Evolutionary conservation across 2,329 filamentous ascomycete genomes (phyloP), one percentile per base, ranked within the genome.

Genomic region (Alternaria alternata): DNA sequence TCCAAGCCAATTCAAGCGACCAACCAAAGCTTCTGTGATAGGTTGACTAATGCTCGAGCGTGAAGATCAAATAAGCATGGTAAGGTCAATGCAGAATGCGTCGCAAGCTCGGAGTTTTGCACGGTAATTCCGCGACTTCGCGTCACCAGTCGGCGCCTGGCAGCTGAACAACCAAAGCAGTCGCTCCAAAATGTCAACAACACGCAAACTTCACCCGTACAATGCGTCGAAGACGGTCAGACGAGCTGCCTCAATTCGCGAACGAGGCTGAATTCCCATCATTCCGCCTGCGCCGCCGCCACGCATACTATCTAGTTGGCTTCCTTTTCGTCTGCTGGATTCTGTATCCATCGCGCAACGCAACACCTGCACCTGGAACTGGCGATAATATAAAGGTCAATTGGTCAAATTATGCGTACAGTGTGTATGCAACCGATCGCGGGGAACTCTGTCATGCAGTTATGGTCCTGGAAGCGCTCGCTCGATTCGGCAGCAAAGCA

Each of bases 391-490:
- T 55, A 16, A 59, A 28, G 16, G 56, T 81, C 57, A 75, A 79
- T 55, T 81, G 79, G 79, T 73, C 66, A 7, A 71, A 70, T 22
- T 81, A 73, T 59, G 81, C 81, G 16, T 82, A 82, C 63, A 78
- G 75, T 34, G 72, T 81, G 42, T 82, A 81, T 65, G 79, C 78
- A 41, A 82, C 80, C 7, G 77, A 81, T 59, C 72, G 71, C 54
- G 72, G 77, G 38, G 77, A 79, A 26, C 73, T 83, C 20, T 83
- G 81, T 70, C 80, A 81, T 65, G 76, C 79, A 5, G 55, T 82
- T 36, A 78, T 84, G 67, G 66, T 83, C 18, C 79, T 83, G 61
- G 81, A 82, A 53, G 70, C 80, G 39, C 75, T 84, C 32, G 71
- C 78, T 28, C 67, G 74, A 32, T 70, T 79, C 30, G 80, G 79